These are phyloP conservation scores for Geotrichum siamense DNA, from an alignment of 1,139 yeast genomes.

Conservation along the genomic window DNA sequence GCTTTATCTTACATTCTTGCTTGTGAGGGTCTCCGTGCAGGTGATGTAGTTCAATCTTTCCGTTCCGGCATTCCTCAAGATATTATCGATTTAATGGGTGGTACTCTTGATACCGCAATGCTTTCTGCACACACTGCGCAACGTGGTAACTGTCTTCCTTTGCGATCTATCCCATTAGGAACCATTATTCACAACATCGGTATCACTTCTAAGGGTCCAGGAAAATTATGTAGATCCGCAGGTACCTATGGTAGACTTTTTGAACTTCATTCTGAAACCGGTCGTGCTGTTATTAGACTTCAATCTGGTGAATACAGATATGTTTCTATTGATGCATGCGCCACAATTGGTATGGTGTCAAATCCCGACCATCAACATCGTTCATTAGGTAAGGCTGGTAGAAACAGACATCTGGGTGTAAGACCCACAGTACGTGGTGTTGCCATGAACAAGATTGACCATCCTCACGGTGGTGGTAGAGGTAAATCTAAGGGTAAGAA, in stretches of 20 bases:
- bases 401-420: slow-evolving; percentile 85
- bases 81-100: slow-evolving; percentile 74
- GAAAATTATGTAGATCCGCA: slow-evolving; percentile 85
- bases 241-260: slow-evolving; percentile 90
- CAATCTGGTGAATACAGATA: slow-evolving; percentile 93
- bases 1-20: slow-evolving; percentile 77
- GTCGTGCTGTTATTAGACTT: slow-evolving; percentile 70
- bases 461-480: slow-evolving; percentile 99
- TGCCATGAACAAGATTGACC: slow-evolving; percentile 96
- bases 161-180: slow-evolving; percentile 88
- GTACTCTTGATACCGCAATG: slow-evolving; percentile 81
- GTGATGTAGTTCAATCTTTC: slow-evolving; percentile 85
- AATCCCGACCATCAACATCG: slow-evolving; percentile 88
- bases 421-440: slow-evolving; percentile 97
- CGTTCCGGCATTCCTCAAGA: slow-evolving; percentile 80
- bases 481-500: slow-evolving; percentile 97
- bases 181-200: slow-evolving; percentile 86
- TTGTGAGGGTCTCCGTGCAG: slow-evolving; percentile 85
- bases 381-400: slow-evolving; percentile 95
- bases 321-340: slow-evolving; percentile 78
- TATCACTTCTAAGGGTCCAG: slow-evolving; percentile 69
- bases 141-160: slow-evolving; percentile 91
- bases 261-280: slow-evolving; percentile 65
- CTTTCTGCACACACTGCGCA: slow-evolving; percentile 80
- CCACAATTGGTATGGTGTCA: slow-evolving; percentile 92